Evolutionary conservation across 2,329 filamentous ascomycete species (phyloP), one percentile per base, ranked within the genome.

Genomic region (Scolecobasidium constrictum): DNA sequence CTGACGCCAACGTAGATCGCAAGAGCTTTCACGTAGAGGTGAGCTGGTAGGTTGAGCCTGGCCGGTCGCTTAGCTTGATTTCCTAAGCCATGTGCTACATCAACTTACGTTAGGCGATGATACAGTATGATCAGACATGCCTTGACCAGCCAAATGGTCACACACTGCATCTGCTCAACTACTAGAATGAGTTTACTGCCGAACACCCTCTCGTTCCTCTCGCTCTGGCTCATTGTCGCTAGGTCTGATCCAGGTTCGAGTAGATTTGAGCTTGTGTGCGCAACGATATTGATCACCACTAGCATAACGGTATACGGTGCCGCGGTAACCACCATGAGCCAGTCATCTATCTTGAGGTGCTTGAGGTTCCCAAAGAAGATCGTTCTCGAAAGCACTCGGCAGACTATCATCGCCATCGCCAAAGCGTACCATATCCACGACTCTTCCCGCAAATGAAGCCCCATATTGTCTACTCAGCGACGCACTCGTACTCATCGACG

Each of bases 131-230:
- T 55, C 53, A 76, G 64, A 50, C 71, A 73, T 18, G 65, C 58
- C 48, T 76, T 77, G 48, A 72, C 60, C 13, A 64, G 54, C 71
- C 72, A 77, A 3, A 69, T 63, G 1, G 65, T 67, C 1, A 65
- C 56, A 33, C 72, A 59, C 48, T 71, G 72, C 50, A 68, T 71
- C 45, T 74, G 64, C 48, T 76, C 73, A 12, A 70, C 65, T 0
- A 69, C 67, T 42, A 76, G 57, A 1, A 72, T 68, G 51, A 73
- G 64, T 49, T 73, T 73, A 50, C 70, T 73, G n/a, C 73, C 73
- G 38, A 62, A 66, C 4, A 71, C 56, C 12, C 70, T 66, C 20
- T 52, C 48, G 1, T 55, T 40, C n/a, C 65, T 60, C 5, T 67
- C 64, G 3, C 62, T 48, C 1, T 61, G 54, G 13, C 52, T 53